These are phyloP conservation scores for Cupressus sempervirens DNA, from an alignment of 75 land plant genomes.

Conservation along the genomic window DNA sequence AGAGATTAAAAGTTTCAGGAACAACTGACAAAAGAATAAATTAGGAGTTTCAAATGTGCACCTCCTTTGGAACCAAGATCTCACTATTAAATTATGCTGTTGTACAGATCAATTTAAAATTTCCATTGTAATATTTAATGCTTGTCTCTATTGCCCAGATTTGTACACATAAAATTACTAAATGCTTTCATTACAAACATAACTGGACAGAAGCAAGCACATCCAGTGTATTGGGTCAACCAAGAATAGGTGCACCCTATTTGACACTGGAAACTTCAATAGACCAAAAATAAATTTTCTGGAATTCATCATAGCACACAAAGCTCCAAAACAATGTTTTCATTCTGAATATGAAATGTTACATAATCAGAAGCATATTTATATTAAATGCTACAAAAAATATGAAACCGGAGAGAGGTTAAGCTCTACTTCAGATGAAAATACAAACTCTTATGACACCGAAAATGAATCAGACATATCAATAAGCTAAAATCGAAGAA, in stretches of 20 bases:
- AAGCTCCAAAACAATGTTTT: not conserved
- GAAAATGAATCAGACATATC: not conserved
- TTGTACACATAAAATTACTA: not conserved
- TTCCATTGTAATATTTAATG: not conserved
- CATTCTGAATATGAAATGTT: not conserved
- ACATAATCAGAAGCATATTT: not conserved
- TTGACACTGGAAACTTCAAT: not conserved
- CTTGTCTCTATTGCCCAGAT: not conserved
- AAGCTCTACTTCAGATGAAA: not conserved
- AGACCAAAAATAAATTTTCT: not conserved
- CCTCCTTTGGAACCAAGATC: not conserved
- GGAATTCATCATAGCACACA: not conserved
- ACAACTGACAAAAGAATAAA: not conserved
- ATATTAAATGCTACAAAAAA: no score
- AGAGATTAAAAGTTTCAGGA: not conserved
- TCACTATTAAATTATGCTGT: not conserved
- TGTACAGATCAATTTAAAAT: not conserved
- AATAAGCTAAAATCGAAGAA: not conserved
- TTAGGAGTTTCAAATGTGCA: not conserved
- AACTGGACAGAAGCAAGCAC: not conserved
- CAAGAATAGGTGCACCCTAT: not conserved
- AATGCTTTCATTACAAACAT: not conserved
- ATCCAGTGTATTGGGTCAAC: not conserved
- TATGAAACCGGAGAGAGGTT: no score
- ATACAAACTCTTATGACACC: not conserved